Conservation (phyloP, 2,329 filamentous ascomycete genomes). For the Xenosphaeropsis pyriputrescens region DNA sequence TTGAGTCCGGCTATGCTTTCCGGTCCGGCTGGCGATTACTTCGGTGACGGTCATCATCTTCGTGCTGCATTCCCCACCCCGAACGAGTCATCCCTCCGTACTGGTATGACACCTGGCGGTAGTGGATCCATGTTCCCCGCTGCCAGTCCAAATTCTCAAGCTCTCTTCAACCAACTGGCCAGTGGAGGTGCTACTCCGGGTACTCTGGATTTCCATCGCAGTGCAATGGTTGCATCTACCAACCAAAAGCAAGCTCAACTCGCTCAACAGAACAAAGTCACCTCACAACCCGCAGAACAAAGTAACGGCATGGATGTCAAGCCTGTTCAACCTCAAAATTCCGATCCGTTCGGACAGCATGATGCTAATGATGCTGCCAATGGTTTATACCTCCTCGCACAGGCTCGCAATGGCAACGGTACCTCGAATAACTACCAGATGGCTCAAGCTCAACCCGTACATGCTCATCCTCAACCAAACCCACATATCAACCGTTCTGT, state of each 20-base stretch:
- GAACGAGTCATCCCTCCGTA: conserved; percentile 87
- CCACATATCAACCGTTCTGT: conserved; percentile 9
- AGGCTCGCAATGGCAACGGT: conserved; percentile 47
- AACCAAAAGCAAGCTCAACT: conserved; percentile 38
- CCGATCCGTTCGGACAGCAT: conserved; percentile 69
- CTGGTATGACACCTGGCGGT: conserved; percentile 84
- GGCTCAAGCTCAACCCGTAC: conserved; percentile 15
- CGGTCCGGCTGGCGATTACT: conserved; percentile 76
- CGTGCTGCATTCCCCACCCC: conserved; percentile 83
- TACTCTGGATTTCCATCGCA: conserved; percentile 88
- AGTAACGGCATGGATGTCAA: conserved; percentile 19
- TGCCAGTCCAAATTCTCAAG: conserved; percentile 75
- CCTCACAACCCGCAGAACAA: conserved; percentile 37
- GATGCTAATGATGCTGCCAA: conserved; percentile 91
- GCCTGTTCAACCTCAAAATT: conserved; percentile 29
- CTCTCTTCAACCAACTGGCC: conserved; percentile 64
- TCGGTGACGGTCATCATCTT: conserved; percentile 64
- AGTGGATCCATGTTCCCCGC: conserved; percentile 96
- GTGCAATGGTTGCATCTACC: conserved; percentile 68
- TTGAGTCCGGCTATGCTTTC: conserved; percentile 95
- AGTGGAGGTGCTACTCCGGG: conserved; percentile 76
- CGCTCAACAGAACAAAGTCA: conserved; percentile 13
- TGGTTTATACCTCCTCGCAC: conserved; percentile 79
- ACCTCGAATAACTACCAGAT: conserved; percentile 16
- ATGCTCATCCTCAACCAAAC: conserved; percentile 13